Percentiles rank a stretch among this genome's conserved stretches.
Conservation (phyloP, 768 basidiomycete genomes). For the Boletus insuetus region DNA sequence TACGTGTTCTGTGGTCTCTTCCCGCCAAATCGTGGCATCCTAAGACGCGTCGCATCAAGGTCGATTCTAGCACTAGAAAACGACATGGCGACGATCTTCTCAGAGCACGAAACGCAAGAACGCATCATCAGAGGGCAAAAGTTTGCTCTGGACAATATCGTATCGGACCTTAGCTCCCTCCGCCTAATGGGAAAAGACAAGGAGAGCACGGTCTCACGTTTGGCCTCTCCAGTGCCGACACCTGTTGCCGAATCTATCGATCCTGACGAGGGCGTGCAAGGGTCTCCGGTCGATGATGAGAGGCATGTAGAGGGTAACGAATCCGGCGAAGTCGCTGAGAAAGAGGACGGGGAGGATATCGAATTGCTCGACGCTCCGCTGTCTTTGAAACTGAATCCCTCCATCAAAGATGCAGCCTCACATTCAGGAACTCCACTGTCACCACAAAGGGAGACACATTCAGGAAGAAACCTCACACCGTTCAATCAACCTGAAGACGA, state of each 20-base stretch:
- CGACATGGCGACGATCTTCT: conserved; percentile 71
- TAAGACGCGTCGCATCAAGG: conserved; percentile 36
- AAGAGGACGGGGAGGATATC: conserved; percentile 37
- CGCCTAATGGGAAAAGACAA: conserved; percentile 69
- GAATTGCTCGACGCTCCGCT: conserved; percentile 29
- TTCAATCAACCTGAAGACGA: conserved; percentile 41
- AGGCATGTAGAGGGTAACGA: conserved; percentile 38
- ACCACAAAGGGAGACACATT: conserved; percentile 24
- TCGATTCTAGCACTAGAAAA: conserved; percentile 68
- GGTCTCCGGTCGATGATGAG: conserved; percentile 30
- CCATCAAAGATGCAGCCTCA: conserved; percentile 34
- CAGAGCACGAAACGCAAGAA: conserved; percentile 73
- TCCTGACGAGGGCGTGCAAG: conserved; percentile 24
- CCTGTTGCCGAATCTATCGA: conserved; percentile 44
- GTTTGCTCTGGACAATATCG: conserved; percentile 60
- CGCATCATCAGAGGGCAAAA: conserved; percentile 68
- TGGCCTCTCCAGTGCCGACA: conserved; percentile 42
- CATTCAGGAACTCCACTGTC: conserved; percentile 30
- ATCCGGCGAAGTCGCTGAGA: conserved; percentile 43
- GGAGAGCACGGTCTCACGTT: conserved; percentile 43
- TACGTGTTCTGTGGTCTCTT: conserved; percentile 39
- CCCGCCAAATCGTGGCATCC: neutral
- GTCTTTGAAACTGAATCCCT: conserved; percentile 31
- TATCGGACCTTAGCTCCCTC: conserved; percentile 57
- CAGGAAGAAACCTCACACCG: conserved; percentile 14